Conservation (phyloP, 176 grass and related monocot genomes). For the Carex pumila region DNA sequence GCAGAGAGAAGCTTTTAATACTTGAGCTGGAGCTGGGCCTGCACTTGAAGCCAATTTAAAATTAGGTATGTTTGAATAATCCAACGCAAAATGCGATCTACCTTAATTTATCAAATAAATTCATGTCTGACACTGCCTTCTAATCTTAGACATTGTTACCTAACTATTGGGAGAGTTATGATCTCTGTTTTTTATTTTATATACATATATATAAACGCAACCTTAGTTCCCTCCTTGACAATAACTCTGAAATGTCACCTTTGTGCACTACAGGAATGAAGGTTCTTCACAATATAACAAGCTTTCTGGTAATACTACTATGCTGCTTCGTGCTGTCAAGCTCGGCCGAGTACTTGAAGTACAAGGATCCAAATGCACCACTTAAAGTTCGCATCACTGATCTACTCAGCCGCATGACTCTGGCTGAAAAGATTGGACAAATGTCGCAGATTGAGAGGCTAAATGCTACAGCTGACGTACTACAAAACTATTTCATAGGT, state of each 20-base stretch:
- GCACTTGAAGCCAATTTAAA: not conserved
- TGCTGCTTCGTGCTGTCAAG: not conserved
- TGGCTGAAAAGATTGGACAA: slow-evolving; percentile 39
- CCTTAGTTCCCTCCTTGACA: not conserved
- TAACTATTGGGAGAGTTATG: not conserved
- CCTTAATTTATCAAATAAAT: slow-evolving; percentile 20
- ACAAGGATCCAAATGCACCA: slow-evolving; percentile 35
- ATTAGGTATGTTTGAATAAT: not conserved
- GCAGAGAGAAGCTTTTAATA: not conserved
- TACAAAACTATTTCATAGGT: slow-evolving; percentile 33
- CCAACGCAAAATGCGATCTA: not conserved
- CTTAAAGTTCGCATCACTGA: slow-evolving; percentile 24
- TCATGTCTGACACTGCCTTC: not conserved
- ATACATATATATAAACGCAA: not conserved
- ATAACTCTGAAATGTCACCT: not conserved
- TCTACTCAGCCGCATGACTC: slow-evolving; percentile 29
- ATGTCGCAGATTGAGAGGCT: slow-evolving; percentile 33
- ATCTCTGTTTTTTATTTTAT: not conserved
- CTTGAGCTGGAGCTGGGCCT: not conserved
- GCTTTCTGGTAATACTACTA: slow-evolving; percentile 18
- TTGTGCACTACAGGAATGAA: slow-evolving; percentile 14
- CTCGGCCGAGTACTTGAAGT: slow-evolving; percentile 22
- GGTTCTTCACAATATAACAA: not conserved
- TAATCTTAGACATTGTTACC: not conserved
- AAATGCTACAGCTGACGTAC: slow-evolving; percentile 25